These are phyloP conservation scores for Tetrastigma voinierianum DNA, from an alignment of 164 flowering plant genomes.

Conservation along the genomic window DNA sequence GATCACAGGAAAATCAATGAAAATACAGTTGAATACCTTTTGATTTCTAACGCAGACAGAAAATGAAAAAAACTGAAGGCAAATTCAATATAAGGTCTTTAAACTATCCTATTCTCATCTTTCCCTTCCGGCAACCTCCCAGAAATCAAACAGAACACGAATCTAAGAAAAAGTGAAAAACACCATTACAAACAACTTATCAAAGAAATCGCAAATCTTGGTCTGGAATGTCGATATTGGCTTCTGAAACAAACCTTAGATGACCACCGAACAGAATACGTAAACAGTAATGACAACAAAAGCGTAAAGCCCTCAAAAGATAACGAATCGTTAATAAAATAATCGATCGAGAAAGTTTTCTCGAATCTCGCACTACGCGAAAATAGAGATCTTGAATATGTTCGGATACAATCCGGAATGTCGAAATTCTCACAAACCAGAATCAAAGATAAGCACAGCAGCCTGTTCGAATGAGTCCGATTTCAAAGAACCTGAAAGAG, in stretches of 20 bases:
- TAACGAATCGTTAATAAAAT: no score
- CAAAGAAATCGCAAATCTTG: not conserved
- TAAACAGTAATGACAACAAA: no score
- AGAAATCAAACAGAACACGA: not conserved
- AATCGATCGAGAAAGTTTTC: no score
- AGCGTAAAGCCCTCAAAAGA: no score
- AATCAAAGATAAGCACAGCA: no score
- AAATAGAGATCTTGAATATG: not conserved
- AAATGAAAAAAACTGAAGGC: not conserved
- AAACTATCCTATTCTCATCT: not conserved
- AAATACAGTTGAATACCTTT: no score
- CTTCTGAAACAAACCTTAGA: slow-evolving; percentile 1
- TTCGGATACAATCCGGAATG: not conserved
- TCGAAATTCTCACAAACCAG: no score
- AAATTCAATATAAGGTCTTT: not conserved
- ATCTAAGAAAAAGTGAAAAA: not conserved
- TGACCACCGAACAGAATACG: slow-evolving; percentile 5
- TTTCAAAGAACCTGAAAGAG: no score
- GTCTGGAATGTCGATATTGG: not conserved
- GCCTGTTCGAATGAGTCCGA: no score
- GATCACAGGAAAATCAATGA: no score
- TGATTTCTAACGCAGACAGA: not conserved
- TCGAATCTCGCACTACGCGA: not conserved
- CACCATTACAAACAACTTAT: not conserved
- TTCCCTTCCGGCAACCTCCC: not conserved